A percentile compares a stretch with the other conserved stretches of the same genome.
These are phyloP conservation scores for Fusarium anthophilum DNA, from an alignment of 2,329 filamentous ascomycete species.

Conservation along the genomic window DNA sequence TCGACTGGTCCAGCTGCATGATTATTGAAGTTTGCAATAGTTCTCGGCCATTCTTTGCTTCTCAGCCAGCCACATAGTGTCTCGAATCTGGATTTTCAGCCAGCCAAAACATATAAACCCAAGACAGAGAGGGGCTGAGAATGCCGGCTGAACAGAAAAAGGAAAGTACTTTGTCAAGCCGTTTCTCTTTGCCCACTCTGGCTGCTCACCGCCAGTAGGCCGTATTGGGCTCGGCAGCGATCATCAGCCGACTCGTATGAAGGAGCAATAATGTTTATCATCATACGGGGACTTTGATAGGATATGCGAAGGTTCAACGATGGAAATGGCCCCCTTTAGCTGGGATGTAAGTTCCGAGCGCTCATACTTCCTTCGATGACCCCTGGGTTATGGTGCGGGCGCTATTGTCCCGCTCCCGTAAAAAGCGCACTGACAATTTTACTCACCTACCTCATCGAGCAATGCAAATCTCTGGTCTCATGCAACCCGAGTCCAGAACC, in stretches of 20 bases:
- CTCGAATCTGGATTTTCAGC: neutral
- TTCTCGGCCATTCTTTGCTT: neutral
- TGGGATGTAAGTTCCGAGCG: too few species aligned
- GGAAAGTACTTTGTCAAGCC: neutral
- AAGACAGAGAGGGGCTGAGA: neutral
- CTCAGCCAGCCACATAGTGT: neutral
- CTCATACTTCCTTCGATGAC: neutral
- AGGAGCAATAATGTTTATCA: accelerated
- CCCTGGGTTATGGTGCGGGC: neutral
- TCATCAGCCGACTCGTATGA: neutral
- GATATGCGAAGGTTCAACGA: neutral
- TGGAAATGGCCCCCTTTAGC: too few species aligned
- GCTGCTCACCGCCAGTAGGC: neutral
- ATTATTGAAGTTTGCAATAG: neutral
- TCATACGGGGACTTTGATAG: accelerated
- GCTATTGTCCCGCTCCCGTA: neutral
- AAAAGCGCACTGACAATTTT: neutral
- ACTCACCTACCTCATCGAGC: neutral
- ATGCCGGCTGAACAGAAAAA: neutral
- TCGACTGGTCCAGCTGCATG: neutral
- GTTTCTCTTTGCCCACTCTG: neutral
- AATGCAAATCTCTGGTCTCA: neutral
- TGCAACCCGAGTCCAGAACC: neutral
- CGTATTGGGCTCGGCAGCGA: too few species aligned
- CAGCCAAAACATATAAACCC: neutral